Base-by-base conservation (phyloP, 176 grass and related monocot genomes). In the Aegilops speltoides region DNA sequence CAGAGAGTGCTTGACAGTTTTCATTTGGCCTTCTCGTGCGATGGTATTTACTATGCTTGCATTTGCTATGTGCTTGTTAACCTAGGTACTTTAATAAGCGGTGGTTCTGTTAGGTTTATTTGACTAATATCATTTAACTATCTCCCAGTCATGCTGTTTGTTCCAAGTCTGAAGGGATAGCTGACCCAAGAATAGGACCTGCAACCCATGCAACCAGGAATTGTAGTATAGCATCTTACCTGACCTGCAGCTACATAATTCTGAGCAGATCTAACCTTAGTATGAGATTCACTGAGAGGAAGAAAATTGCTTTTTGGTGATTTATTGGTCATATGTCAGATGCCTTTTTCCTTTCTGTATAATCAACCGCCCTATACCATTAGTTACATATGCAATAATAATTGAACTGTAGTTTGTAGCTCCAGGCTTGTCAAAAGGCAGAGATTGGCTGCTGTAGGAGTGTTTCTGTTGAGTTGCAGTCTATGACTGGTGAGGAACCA, bases 1-100 rank as follows among this genome's bases (percentile, higher is more conserved):
- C 78, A 67, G 45, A 43, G 12, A 57, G 32, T 75, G 23, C 20
- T 83, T 79, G 65, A 66, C 66, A 73, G 78, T 36, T 87, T 38
- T 74, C 33, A 62, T 81, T 32, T 76, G 38, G 14, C 26, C 26
- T 66, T 52, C 22, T 67, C 34, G 43, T 78, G 40, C 36, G 79
- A 66, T 66, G 33, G 72, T 80, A 17, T 46, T 80, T 8, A 8
- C 56, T 73, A 33, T 79, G 59, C 83, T 70, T 48, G n/a, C 64
- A 37, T 36, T 79, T 85, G 10, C 54, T 65, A 48, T 79, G 48
- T 52, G 48, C 48, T 52, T 52, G 48, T 52, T 52, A 52, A 2
- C 48, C 48, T 52, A 52, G 48, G 1, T 17, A 52, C 48, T 52
- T 52, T 16, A 16, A 6, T 52, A 52, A 52, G 48, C 46, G 1